Evolutionary conservation across 2,329 filamentous ascomycete genomes (phyloP).

Genomic region (Cordyceps javanica): DNA sequence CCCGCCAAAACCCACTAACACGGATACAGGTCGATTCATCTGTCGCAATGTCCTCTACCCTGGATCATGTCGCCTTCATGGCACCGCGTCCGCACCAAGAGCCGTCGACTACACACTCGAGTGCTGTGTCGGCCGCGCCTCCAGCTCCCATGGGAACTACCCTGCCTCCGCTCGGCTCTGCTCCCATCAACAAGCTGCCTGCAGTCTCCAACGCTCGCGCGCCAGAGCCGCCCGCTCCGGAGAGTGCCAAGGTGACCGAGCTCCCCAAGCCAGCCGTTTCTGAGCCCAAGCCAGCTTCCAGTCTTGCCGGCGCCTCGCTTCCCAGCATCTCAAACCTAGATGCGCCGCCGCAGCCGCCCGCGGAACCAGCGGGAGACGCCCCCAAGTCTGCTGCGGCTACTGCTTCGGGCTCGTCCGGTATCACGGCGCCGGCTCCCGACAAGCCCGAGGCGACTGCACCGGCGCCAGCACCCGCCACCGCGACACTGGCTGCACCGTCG

Average conservation of each 20-base stretch:
- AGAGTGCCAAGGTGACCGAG: not conserved
- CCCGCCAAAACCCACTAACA: not conserved
- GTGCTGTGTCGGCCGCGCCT: not conserved
- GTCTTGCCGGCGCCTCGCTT: not conserved
- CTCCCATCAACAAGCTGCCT: not conserved
- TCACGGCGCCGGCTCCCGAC: not conserved
- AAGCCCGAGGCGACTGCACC: not conserved
- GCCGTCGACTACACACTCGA: not conserved
- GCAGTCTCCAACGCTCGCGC: not conserved
- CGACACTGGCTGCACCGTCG: not conserved
- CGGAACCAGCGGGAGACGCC: not conserved
- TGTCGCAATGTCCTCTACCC: not conserved
- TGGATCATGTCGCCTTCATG: conserved; percentile 5
- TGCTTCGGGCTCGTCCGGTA: not conserved
- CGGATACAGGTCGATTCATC: not conserved
- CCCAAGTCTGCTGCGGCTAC: not conserved
- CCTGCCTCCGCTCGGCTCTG: not conserved
- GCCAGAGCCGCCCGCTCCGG: not conserved
- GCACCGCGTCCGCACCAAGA: not conserved
- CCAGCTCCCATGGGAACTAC: not conserved
- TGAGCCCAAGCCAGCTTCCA: not conserved
- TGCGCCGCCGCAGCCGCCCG: conserved; percentile 2
- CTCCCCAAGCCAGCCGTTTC: not conserved
- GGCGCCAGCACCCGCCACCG: not conserved
- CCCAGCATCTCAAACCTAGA: conserved; percentile 1